Conservation (phyloP, 176 grass and related monocot species). For the Secale cereale region DNA sequence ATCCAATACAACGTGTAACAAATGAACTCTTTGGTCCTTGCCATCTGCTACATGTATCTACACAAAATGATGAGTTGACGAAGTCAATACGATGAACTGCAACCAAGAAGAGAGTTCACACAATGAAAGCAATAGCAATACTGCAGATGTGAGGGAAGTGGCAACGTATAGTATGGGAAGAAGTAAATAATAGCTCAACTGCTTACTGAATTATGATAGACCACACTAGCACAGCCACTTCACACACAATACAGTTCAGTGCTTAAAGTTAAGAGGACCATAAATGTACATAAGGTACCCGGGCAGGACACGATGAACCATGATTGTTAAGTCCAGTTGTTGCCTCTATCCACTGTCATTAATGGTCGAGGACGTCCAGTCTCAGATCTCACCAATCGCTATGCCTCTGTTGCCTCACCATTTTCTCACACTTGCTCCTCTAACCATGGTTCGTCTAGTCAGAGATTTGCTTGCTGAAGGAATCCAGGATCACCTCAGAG, state of each 20-base stretch:
- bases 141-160: background rate
- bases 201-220: background rate
- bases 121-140: background rate
- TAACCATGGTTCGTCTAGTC: background rate
- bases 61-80: background rate
- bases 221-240: background rate
- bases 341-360: background rate
- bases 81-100: background rate
- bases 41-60: background rate
- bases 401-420: background rate
- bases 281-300: background rate
- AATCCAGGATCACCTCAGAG: background rate
- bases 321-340: background rate
- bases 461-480: background rate
- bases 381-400: background rate
- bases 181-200: background rate
- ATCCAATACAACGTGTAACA: background rate
- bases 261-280: background rate
- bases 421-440: background rate
- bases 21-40: background rate
- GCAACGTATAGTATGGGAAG: background rate
- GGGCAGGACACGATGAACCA: background rate
- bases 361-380: background rate
- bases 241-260: background rate
- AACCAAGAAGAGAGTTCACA: background rate